These are phyloP conservation scores for Tolypocladium guangdongense DNA, from an alignment of 2,329 filamentous ascomycete genomes.

Conservation along the genomic window DNA sequence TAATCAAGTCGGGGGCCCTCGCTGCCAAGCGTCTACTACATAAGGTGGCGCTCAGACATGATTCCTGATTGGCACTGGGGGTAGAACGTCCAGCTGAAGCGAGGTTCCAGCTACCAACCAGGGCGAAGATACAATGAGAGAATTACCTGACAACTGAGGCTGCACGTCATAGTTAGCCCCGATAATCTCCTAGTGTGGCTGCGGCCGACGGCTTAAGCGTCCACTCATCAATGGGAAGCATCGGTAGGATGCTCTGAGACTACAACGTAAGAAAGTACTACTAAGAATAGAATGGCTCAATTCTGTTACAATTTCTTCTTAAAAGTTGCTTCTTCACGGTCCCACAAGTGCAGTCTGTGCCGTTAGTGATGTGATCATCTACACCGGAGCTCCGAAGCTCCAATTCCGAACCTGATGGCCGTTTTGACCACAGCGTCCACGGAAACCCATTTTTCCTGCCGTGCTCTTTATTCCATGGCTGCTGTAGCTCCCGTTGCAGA, in stretches of 20 bases:
- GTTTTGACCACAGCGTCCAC: neutral
- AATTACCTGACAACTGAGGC: neutral
- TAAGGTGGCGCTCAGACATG: neutral
- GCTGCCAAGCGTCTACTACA: neutral
- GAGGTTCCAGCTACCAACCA: neutral
- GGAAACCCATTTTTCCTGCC: neutral
- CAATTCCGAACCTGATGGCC: neutral
- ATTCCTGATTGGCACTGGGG: neutral
- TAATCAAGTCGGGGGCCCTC: neutral
- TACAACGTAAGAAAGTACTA: neutral
- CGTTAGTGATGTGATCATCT: neutral
- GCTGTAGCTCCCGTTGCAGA: neutral
- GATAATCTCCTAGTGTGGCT: neutral
- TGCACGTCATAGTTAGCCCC: neutral
- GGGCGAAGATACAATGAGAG: too few species aligned
- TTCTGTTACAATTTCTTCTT: neutral
- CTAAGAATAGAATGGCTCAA: neutral
- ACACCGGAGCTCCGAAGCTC: neutral
- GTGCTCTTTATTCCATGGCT: neutral
- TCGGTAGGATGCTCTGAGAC: neutral
- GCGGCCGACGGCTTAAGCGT: neutral
- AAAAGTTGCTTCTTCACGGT: neutral
- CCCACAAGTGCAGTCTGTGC: neutral
- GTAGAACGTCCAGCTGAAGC: neutral
- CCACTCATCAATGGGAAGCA: neutral